A percentile compares a stretch with the other conserved stretches of the same genome.
Conservation (phyloP, 2,329 filamentous ascomycete species). For the Trichoderma hamatum region DNA sequence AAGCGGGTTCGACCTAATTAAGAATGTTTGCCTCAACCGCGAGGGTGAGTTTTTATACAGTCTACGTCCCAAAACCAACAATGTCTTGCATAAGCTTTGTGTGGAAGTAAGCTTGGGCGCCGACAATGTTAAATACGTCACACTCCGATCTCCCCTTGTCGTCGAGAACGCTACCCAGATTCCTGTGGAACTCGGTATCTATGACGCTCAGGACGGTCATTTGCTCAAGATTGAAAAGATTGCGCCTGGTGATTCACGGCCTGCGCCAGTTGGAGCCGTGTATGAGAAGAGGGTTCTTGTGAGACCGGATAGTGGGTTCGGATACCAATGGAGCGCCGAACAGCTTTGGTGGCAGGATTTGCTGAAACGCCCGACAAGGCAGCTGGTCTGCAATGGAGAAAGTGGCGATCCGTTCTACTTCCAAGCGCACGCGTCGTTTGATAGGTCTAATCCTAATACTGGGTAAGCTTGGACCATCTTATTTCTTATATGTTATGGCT, state of each 20-base stretch:
- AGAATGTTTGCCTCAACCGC: slow-evolving; percentile 86
- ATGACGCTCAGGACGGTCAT: slow-evolving; percentile 82
- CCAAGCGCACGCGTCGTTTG: slow-evolving; percentile 85
- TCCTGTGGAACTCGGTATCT: slow-evolving; percentile 89
- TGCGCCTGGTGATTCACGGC: slow-evolving; percentile 83
- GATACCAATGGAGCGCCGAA: slow-evolving; percentile 92
- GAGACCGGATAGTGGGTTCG: slow-evolving; percentile 92
- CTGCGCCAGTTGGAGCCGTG: slow-evolving; percentile 88
- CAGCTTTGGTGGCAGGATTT: slow-evolving; percentile 91
- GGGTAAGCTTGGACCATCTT: slow-evolving; percentile 52
- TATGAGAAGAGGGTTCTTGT: slow-evolving; percentile 87
- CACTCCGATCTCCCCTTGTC: slow-evolving; percentile 84
- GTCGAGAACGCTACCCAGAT: slow-evolving; percentile 98
- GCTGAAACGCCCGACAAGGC: slow-evolving; percentile 79
- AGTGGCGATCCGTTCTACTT: slow-evolving; percentile 93
- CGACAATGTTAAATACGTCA: slow-evolving; percentile 98
- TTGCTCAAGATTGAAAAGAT: slow-evolving; percentile 98
- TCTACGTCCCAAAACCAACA: slow-evolving; percentile 82
- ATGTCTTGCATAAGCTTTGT: slow-evolving; percentile 83
- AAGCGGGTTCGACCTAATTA: slow-evolving; percentile 89
- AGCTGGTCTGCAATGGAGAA: slow-evolving; percentile 86
- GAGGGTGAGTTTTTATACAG: slow-evolving; percentile 93
- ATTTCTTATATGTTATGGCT: background rate
- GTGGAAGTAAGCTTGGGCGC: slow-evolving; percentile 89
- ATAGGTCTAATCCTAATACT: slow-evolving; percentile 80